Percentiles rank a stretch among this genome's conserved stretches.
phyloP scores from a whole-genome alignment of 2,329 filamentous ascomycete species.

The Cylindrodendrum hubeiense region DNA sequence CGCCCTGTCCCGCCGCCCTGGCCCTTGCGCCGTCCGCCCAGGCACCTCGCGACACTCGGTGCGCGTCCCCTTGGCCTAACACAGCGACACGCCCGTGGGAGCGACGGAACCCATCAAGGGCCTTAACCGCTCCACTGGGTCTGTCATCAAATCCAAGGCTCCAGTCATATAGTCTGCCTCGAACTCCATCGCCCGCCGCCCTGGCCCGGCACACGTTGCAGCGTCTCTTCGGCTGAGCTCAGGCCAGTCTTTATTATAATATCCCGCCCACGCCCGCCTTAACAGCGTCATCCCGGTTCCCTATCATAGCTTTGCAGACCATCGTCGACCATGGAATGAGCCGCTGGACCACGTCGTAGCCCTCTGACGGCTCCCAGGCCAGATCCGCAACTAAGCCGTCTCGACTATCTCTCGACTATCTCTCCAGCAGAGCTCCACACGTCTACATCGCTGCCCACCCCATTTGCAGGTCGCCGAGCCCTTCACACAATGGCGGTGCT shows the following conservation, averaged over 20 bases:
- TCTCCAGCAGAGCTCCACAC: conserved; percentile 10
- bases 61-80: neutral
- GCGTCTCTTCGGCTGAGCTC: conserved; percentile 13
- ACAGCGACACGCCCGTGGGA: neutral
- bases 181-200: neutral
- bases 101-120: conserved; percentile 16
- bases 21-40: conserved; percentile 3
- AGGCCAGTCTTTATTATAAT: conserved; percentile 26
- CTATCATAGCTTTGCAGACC: conserved; percentile 6
- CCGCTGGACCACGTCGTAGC: conserved; percentile 30
- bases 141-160: neutral
- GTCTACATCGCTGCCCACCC: neutral
- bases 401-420: neutral
- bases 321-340: conserved; percentile 36
- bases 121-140: conserved; percentile 34
- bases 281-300: conserved; percentile 24
- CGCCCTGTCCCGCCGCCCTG: neutral
- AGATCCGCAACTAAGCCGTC: neutral
- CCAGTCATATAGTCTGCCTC: conserved; percentile 8
- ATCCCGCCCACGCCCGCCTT: conserved; percentile 2
- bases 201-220: conserved; percentile 4
- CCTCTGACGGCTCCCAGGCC: conserved; percentile 6
- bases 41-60: conserved; percentile 10
- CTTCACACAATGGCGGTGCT: conserved; percentile 50
- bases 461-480: neutral